Evolutionary conservation across 345 rosid genomes (phyloP).

Genomic region (Lumnitzera littorea): DNA sequence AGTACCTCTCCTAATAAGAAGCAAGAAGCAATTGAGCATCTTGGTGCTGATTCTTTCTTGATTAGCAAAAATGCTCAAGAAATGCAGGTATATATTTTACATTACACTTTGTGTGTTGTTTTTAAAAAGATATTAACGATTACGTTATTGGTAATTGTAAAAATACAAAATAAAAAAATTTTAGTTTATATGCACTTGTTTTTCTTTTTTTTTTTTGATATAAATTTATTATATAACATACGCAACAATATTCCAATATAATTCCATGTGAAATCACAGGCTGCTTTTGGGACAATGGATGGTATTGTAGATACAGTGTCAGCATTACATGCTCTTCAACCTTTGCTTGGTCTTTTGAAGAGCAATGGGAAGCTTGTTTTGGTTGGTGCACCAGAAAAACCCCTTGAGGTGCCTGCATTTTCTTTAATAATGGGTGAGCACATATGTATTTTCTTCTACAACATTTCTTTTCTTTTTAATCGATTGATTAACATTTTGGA

Average conservation of each 20-base stretch:
- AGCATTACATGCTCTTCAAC: slow-evolving; percentile 23
- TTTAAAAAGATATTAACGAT: too few relatives aligned
- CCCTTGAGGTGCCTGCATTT: slow-evolving; percentile 28
- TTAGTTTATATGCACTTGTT: too few relatives aligned
- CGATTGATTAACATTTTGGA: too few relatives aligned
- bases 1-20: slow-evolving; percentile 40
- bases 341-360: slow-evolving; percentile 27
- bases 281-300: slow-evolving; percentile 27
- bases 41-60: slow-evolving; percentile 36
- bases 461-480: too few relatives aligned
- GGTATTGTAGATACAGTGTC: slow-evolving; percentile 38
- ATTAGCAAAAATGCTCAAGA: slow-evolving; percentile 28
- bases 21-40: slow-evolving; percentile 30
- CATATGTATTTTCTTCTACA: too few relatives aligned
- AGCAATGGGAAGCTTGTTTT: slow-evolving; percentile 28
- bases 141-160: too few relatives aligned
- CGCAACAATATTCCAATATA: too few relatives aligned
- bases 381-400: slow-evolving; percentile 34
- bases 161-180: too few relatives aligned
- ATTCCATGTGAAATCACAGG: slow-evolving; percentile 6
- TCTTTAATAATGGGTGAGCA: slow-evolving; percentile 30
- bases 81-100: slow-evolving; percentile 20
- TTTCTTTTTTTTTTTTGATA: too few relatives aligned
- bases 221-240: too few relatives aligned
- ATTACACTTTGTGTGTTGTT: too few relatives aligned